phyloP scores from a whole-genome alignment of 192 early-diverging fungal species.

The Coemansia sp. region DNA sequence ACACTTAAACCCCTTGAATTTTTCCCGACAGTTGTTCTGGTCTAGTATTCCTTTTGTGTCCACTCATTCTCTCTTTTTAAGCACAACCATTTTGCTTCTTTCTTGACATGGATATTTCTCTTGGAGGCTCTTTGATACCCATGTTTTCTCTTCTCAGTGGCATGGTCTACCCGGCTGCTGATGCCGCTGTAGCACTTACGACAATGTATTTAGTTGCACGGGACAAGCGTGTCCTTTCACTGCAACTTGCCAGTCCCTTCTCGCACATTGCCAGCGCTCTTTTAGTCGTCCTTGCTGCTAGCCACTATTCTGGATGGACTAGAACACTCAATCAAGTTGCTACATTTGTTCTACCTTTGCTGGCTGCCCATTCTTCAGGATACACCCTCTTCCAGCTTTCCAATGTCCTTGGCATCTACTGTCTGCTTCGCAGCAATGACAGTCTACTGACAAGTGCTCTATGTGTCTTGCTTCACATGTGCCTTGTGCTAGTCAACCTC shows the following conservation, averaged over 20 bases:
- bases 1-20: not conserved
- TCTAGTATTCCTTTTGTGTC: not conserved
- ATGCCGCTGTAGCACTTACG: not conserved
- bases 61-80: not conserved
- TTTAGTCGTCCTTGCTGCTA: conserved; percentile 9
- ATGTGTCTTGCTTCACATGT: conserved; percentile 3
- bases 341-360: not conserved
- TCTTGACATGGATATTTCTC: not conserved
- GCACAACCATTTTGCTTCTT: not conserved
- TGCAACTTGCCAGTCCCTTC: not conserved
- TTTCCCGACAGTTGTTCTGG: not conserved
- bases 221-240: not conserved
- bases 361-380: not conserved
- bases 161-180: not conserved
- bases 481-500: conserved; percentile 19
- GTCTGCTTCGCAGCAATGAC: not conserved
- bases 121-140: not conserved
- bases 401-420: conserved; percentile 16
- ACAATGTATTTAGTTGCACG: not conserved
- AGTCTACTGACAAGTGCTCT: not conserved
- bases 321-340: conserved; percentile 3
- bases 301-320: not conserved
- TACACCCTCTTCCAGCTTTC: conserved; percentile 14
- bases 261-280: conserved; percentile 4
- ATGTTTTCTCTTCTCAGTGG: not conserved